Percentiles rank a stretch among this genome's conserved stretches.
These are phyloP conservation scores for Tuber aestivum DNA, from an alignment of 495 filamentous ascomycete species.

Conservation along the genomic window DNA sequence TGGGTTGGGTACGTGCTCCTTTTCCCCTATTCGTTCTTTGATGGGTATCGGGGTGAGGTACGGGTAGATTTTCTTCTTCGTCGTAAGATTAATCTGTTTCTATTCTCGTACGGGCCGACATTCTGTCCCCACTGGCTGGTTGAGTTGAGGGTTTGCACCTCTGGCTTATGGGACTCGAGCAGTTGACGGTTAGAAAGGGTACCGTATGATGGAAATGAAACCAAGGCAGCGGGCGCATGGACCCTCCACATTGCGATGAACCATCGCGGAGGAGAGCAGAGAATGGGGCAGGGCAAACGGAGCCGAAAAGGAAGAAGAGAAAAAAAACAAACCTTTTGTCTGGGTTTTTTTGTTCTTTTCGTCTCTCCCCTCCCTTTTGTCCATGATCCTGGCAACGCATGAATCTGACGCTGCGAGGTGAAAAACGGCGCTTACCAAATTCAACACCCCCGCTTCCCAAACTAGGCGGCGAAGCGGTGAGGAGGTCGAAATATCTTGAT, in stretches of 20 bases:
- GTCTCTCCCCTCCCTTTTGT: neutral
- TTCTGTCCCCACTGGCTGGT: neutral
- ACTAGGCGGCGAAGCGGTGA: conserved; percentile 2
- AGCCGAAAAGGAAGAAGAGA: neutral
- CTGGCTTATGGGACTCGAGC: neutral
- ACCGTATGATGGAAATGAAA: neutral
- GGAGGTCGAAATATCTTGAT: neutral
- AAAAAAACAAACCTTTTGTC: conserved; percentile 1
- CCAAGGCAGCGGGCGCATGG: conserved; percentile 27
- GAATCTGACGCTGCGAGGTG: conserved; percentile 27
- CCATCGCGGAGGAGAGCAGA: conserved; percentile 10
- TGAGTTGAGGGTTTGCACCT: neutral
- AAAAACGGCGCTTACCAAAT: conserved; percentile 30
- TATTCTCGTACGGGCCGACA: neutral
- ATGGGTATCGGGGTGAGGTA: neutral
- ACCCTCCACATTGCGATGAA: conserved; percentile 35
- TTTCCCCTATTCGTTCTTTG: neutral
- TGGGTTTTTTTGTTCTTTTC: neutral
- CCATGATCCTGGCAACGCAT: conserved; percentile 31
- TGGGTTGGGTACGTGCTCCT: neutral
- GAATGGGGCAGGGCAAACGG: neutral
- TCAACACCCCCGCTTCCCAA: conserved; percentile 13
- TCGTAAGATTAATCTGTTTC: neutral
- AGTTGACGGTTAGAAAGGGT: conserved; percentile 2
- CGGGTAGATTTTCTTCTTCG: neutral